A percentile compares a stretch with the other conserved stretches of the same genome.
Conservation (phyloP, 306 rosid genomes). For the Sicyos edulis region DNA sequence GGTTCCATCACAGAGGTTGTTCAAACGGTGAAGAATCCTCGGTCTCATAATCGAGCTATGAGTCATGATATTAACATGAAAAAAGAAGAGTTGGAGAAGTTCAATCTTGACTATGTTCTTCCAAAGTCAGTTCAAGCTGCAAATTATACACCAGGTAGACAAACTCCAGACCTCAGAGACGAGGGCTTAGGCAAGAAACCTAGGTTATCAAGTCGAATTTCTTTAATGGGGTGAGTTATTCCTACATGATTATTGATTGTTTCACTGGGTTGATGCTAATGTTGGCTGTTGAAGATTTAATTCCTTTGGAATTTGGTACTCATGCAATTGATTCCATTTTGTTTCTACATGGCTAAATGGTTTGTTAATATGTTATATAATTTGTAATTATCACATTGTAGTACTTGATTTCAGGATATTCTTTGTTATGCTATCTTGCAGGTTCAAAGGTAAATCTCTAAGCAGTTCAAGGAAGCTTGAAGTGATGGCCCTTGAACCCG, state of each 20-base stretch:
- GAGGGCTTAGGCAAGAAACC: constrained; percentile 32
- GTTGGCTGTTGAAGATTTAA: neutral
- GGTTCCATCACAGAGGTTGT: constrained; percentile 81
- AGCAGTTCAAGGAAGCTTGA: constrained; percentile 47
- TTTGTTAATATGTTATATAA: constrained; percentile 3
- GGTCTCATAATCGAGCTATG: constrained; percentile 31
- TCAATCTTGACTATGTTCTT: constrained; percentile 46
- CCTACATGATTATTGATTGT: neutral
- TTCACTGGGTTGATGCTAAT: neutral
- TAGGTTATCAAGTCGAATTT: constrained; percentile 39
- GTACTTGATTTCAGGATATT: constrained; percentile 4
- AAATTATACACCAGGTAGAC: constrained; percentile 33
- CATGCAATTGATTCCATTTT: neutral
- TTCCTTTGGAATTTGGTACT: neutral
- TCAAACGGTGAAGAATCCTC: constrained; percentile 70
- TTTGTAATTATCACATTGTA: constrained; percentile 15
- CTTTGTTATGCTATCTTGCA: constrained; percentile 28
- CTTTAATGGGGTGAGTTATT: constrained; percentile 52
- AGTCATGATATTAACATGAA: constrained; percentile 34
- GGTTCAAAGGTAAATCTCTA: constrained; percentile 51
- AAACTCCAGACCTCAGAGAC: constrained; percentile 38
- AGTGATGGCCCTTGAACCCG: constrained; percentile 51
- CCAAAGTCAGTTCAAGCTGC: constrained; percentile 50
- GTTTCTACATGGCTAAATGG: neutral
- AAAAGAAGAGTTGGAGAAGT: constrained; percentile 48